Conservation (phyloP, 495 filamentous ascomycete species). For the Trichocladium antarcticum region DNA sequence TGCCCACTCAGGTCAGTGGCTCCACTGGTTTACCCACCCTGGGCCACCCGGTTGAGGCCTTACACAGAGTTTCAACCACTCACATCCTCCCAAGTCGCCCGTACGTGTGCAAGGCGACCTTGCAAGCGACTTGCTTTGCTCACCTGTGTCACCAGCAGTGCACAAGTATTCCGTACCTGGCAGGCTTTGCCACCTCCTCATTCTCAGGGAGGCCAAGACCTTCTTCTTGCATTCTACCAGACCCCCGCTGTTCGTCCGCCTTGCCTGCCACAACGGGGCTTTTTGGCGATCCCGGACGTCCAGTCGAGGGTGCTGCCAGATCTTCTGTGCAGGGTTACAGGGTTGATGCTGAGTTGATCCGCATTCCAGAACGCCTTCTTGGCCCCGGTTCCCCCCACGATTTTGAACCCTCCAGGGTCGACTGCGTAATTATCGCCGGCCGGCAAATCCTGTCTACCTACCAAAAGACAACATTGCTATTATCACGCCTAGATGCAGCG, state of each 20-base stretch:
- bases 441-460: no score
- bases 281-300: conserved; percentile 3
- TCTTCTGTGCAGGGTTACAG: conserved; percentile 15
- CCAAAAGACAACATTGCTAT: no score
- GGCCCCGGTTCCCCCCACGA: conserved; percentile 13
- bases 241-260: neutral
- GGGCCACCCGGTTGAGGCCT: conserved; percentile 27
- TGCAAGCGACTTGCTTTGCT: conserved; percentile 15
- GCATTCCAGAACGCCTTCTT: conserved; percentile 5
- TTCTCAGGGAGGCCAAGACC: no score
- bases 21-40: conserved; percentile 17
- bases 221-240: neutral
- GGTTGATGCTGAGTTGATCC: conserved; percentile 9
- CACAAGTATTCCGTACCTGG: no score
- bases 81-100: conserved; percentile 21
- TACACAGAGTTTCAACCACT: conserved; percentile 22
- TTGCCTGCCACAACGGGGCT: neutral
- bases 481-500: conserved; percentile 3
- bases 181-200: no score
- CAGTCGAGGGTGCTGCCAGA: conserved; percentile 10
- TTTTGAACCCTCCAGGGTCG: no score
- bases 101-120: conserved; percentile 12
- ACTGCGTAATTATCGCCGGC: no score
- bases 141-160: conserved; percentile 17
- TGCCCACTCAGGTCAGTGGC: conserved; percentile 6